A percentile compares a stretch with the other conserved stretches of the same genome.
phyloP scores from a whole-genome alignment of 805 yeast species.

The Schizosaccharomyces pombe region ASM294v3 CU329670.1:1302001-1302500 shows the following conservation, averaged over 20 bases:
- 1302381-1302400: conserved; percentile 41
- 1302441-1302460: not conserved
- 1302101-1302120: conserved; percentile 35
- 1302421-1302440: conserved; percentile 14
- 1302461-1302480: not conserved
- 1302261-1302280: conserved; percentile 16
- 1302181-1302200: conserved; percentile 18
- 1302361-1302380: conserved; percentile 73
- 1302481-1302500: not conserved
- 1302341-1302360: conserved; percentile 56
- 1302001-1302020: not conserved
- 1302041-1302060: conserved; percentile 16
- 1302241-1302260: conserved; percentile 28
- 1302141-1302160: conserved; percentile 14
- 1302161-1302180: conserved; percentile 11
- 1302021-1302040: not conserved
- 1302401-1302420: conserved; percentile 34
- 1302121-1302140: conserved; percentile 22
- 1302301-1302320: conserved; percentile 29
- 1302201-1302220: conserved; percentile 25
- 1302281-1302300: not conserved
- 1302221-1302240: conserved; percentile 41
- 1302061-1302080: conserved; percentile 23
- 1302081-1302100: conserved; percentile 43
- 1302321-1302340: conserved; percentile 49